Base-by-base conservation (phyloP, 1,284 basidiomycete species). In the Heterobasidion parviporum region DNA sequence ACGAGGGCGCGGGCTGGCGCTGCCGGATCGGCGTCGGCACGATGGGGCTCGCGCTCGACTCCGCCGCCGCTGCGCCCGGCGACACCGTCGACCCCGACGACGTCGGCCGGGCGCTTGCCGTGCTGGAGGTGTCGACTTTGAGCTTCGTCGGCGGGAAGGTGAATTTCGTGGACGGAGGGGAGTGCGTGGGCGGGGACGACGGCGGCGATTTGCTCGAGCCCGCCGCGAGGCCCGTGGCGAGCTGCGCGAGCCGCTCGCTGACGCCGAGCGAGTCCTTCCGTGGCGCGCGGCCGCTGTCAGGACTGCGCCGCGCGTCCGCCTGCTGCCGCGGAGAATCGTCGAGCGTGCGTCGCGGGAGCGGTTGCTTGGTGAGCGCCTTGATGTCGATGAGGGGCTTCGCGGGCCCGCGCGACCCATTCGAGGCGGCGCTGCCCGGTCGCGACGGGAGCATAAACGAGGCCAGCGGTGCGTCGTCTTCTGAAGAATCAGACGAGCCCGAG, bases 21-120 rank as follows among this genome's bases (percentile, higher is more conserved):
- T 79, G 74, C 56, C 80, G 79, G 55, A 89, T 85, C 12, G 78
- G 79, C 26, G 83, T 86, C 1, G 86, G 86, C 14, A 80, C 75
- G 55, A 87, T 81, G 32, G 15, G 32, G 35, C 32, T 36, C 12
- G 18, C 6, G 14, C 14, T 15, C 35, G 33, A 38, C 16, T 47
- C 46, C 10, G 26, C 18, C 41, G 41, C 14, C 18, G 46, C 26
- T 6, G 10, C 46, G 18, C 18, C 14, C 12, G 26, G 26, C 46
- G 26, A 18, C 9, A 18, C 9, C 46, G 16, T 10, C 10, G 46
- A 47, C 18, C 14, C 14, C 16, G 26, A 15, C 12, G 46, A 20
- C 46, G 12, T 47, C 18, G 46, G 18, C 9, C 46, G 9, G 46
- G 18, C 18, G 9, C 26, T 18, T 4, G 16, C 10, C 9, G 46